Evolutionary conservation across 2,329 filamentous ascomycete species (phyloP).

Genomic region (Claviceps cyperi): DNA sequence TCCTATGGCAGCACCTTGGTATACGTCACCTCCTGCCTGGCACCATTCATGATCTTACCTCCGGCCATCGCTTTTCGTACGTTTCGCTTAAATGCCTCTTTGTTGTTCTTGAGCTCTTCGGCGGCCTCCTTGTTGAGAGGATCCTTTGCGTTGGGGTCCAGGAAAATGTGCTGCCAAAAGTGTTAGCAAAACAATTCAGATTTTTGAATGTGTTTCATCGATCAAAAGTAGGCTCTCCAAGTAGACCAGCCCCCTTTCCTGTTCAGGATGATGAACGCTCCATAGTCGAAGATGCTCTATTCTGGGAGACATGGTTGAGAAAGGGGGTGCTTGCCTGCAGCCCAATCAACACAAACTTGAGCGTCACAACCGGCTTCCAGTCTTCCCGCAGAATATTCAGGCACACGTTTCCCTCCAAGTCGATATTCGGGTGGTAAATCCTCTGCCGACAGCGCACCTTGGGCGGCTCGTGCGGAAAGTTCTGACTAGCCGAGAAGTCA

Average conservation of each 20-base stretch:
- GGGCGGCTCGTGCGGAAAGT: constrained; percentile 92
- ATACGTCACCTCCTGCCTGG: constrained; percentile 48
- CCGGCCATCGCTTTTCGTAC: constrained; percentile 75
- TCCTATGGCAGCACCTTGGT: constrained; percentile 60
- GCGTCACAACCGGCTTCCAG: constrained; percentile 95
- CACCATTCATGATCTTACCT: constrained; percentile 38
- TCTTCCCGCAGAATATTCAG: constrained; percentile 94
- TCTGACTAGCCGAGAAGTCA: constrained; percentile 81
- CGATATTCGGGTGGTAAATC: constrained; percentile 99
- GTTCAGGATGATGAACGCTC: no score
- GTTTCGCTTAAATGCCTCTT: constrained; percentile 84
- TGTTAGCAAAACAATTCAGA: constrained; percentile 9
- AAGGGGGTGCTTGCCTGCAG: constrained; percentile 49
- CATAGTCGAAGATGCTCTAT: no score
- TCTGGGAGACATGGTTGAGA: no score
- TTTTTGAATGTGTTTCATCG: no score
- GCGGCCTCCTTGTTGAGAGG: constrained; percentile 98
- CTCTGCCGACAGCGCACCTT: constrained; percentile 96
- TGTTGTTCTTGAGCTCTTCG: constrained; percentile 72
- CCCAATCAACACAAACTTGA: constrained; percentile 93
- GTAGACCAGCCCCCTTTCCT: no score
- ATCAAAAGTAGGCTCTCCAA: no score
- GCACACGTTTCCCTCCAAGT: constrained; percentile 94
- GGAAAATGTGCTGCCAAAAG: constrained; percentile 66
- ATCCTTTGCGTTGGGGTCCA: constrained; percentile 92